Base-by-base conservation (phyloP, 1,139 yeast species). In the Pichia sp. region DNA sequence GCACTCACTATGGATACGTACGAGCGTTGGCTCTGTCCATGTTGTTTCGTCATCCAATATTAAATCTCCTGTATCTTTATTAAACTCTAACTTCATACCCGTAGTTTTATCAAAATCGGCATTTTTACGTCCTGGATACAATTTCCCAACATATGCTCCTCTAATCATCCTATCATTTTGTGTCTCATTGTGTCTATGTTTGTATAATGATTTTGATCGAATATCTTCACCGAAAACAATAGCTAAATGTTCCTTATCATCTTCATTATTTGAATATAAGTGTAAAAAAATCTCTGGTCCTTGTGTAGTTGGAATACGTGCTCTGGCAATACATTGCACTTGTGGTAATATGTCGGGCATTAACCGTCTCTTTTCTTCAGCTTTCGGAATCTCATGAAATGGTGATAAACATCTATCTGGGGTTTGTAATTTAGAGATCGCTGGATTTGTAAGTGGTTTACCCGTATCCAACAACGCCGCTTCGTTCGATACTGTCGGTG, bases 161-260 rank as follows among this genome's bases (percentile, higher is more conserved):
- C 98, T 74, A 16, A 95, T 88, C 97, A 92, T 92, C 56, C 98
- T 70, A 61, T 88, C 97, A 59, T 80, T 85, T 65, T 89, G 97
- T 0, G 96, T 73, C 57, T 92, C 99, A 40, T 53, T 51, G 0
- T 70, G 70, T 44, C 88, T 71, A 44, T 68, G 68, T 39, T 71
- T 76, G 67, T 79, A 92, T 47, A 94, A 71, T 2, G 90, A 72
- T 62, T 77, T 74, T 4, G 96, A 87, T 56, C 95, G 74, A 45
- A 94, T 82, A 57, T 85, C 85, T 61, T 88, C 96, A 11, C 98
- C 97, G 68, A 92, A 92, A 3, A 92, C 98, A 52, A 94, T 92
- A 11, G 98, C 98, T 59, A 94, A 71, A 67, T 94, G 99, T 67
- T 94, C 99, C 66, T 94, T 94, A 51, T 79, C 73, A 67, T 94